phyloP scores from a whole-genome alignment of 163 green algal genomes.

The Prototheca stagnorum region DNA sequence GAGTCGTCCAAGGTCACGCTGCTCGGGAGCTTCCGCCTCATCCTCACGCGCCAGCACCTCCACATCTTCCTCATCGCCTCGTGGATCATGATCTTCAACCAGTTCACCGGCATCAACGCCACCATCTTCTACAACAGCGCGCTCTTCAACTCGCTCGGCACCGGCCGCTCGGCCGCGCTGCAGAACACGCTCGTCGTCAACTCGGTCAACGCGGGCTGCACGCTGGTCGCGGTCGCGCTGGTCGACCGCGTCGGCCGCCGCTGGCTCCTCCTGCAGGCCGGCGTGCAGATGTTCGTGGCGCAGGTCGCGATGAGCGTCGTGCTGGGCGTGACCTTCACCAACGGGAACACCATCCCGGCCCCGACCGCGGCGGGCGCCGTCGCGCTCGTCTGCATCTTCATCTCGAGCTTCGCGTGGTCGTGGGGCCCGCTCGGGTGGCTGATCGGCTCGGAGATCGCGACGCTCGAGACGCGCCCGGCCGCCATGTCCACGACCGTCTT shows the following conservation, averaged over 20 bases:
- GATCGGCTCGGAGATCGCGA: constrained; percentile 28
- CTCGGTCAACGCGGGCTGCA: constrained; percentile 41
- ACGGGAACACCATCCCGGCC: constrained; percentile 30
- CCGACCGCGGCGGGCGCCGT: too few species aligned
- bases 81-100: constrained; percentile 45
- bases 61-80: constrained; percentile 34
- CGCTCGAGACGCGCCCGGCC: constrained; percentile 44
- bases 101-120: constrained; percentile 52
- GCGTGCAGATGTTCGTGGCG: constrained; percentile 38
- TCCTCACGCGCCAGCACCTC: constrained; percentile 18
- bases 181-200: constrained; percentile 46
- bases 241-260: constrained; percentile 38
- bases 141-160: constrained; percentile 43
- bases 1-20: constrained; percentile 4
- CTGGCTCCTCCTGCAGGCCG: constrained; percentile 36
- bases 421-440: constrained; percentile 38
- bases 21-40: constrained; percentile 8
- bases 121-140: constrained; percentile 56
- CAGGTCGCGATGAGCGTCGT: constrained; percentile 33
- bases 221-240: constrained; percentile 34
- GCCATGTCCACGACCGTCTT: constrained; percentile 34
- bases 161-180: constrained; percentile 18
- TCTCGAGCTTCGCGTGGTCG: constrained; percentile 26
- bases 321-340: constrained; percentile 27
- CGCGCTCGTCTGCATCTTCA: constrained; percentile 35